These are phyloP conservation scores for Smittium culicis DNA, from an alignment of 371 early-diverging fungal genomes.

Conservation along the genomic window DNA sequence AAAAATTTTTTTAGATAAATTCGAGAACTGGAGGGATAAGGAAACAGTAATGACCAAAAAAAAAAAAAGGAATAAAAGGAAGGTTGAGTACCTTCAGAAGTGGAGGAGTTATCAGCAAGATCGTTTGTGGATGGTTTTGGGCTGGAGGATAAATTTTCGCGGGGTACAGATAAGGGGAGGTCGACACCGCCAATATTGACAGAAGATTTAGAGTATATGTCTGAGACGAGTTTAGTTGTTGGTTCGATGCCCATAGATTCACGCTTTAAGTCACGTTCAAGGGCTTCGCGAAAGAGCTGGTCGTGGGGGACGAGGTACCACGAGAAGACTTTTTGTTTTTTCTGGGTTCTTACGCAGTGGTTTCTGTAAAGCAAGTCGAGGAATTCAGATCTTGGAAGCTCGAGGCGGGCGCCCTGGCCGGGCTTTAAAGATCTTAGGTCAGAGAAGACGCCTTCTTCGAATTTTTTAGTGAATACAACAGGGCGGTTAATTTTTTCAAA, in stretches of 20 bases:
- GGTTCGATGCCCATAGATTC: slow-evolving; percentile 76
- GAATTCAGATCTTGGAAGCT: slow-evolving; percentile 91
- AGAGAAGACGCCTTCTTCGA: slow-evolving; percentile 98
- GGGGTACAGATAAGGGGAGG: slow-evolving; percentile 29
- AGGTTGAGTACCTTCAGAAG: no score
- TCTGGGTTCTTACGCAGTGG: slow-evolving; percentile 98
- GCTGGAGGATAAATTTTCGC: neutral
- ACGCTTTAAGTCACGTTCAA: slow-evolving; percentile 96
- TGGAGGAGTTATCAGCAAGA: neutral
- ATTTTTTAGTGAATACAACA: slow-evolving; percentile 88
- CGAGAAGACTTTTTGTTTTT: slow-evolving; percentile 99
- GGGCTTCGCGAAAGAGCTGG: slow-evolving; percentile 89
- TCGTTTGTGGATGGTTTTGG: neutral
- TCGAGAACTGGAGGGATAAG: no score
- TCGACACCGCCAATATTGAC: slow-evolving; percentile 31
- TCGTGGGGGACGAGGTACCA: slow-evolving; percentile 99
- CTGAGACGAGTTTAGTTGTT: slow-evolving; percentile 39
- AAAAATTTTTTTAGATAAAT: no score
- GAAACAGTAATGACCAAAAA: no score
- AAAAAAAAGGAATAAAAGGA: no score
- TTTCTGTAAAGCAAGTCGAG: slow-evolving; percentile 95
- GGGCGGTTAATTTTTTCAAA: slow-evolving; percentile 87
- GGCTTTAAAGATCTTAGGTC: slow-evolving; percentile 98
- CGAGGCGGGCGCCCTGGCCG: slow-evolving; percentile 90
- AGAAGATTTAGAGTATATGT: slow-evolving; percentile 16